Percentiles rank a stretch among this genome's conserved stretches.
phyloP scores from a whole-genome alignment of 305 asterid genomes.

The Solanum hybrid region DNA sequence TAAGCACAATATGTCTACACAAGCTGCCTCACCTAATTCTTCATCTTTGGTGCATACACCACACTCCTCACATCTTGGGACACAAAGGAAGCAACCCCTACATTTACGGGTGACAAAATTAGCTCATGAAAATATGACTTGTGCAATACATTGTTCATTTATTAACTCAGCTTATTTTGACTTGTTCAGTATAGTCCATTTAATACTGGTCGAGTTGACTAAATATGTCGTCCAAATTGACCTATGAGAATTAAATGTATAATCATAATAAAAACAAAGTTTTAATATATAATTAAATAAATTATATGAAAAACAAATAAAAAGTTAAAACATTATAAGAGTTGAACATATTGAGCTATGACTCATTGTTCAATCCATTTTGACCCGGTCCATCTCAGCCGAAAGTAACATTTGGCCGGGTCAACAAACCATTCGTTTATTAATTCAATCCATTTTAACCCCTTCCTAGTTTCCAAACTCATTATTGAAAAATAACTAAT shows the following conservation, averaged over 20 bases:
- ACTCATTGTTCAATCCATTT: neutral
- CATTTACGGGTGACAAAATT: neutral
- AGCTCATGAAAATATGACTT: neutral
- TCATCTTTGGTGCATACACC: constrained; percentile 46
- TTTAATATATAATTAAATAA: neutral
- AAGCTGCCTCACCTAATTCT: constrained; percentile 45
- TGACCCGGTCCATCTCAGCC: neutral
- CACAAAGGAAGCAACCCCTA: constrained; percentile 50
- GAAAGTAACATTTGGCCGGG: neutral
- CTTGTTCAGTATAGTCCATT: neutral
- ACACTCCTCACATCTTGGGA: constrained; percentile 57
- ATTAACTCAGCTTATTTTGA: neutral
- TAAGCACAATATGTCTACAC: constrained; percentile 45
- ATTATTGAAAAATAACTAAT: neutral
- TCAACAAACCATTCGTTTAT: neutral
- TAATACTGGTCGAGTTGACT: neutral
- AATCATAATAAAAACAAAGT: neutral
- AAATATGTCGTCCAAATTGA: neutral
- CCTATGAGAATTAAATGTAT: neutral
- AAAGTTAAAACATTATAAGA: neutral
- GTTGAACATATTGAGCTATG: neutral
- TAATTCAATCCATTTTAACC: neutral
- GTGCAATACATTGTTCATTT: neutral
- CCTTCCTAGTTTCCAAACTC: neutral
- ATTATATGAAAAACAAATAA: neutral